Evolutionary conservation across 106 monocot genomes (phyloP).

Genomic region (Triglochin maritima): DNA sequence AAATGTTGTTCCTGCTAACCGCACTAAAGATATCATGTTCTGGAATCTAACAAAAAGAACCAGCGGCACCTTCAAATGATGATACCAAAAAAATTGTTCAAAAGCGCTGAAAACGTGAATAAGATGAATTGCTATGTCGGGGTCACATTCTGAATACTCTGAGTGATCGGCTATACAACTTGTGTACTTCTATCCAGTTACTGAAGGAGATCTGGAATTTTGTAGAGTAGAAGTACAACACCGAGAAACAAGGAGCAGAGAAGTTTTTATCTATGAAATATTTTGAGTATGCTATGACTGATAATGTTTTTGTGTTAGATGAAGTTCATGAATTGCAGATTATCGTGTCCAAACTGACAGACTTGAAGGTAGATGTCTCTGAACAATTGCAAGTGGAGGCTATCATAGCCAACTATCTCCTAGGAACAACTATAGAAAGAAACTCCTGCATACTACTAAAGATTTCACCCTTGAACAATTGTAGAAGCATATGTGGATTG

Average conservation of each 20-base stretch:
- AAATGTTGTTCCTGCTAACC: background rate
- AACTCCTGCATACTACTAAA: too few species aligned
- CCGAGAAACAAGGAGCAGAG: background rate
- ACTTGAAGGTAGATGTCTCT: background rate
- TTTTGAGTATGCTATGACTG: background rate
- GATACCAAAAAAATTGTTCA: too few species aligned
- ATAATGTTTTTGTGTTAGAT: background rate
- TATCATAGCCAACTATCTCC: too few species aligned
- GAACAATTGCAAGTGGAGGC: background rate
- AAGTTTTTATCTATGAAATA: background rate
- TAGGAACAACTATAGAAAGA: too few species aligned
- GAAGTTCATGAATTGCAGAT: background rate
- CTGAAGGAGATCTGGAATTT: background rate
- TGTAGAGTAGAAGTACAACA: background rate
- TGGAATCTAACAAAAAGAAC: background rate
- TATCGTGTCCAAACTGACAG: background rate
- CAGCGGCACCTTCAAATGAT: too few species aligned
- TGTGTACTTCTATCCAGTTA: background rate
- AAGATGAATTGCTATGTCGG: background rate
- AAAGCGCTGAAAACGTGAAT: background rate
- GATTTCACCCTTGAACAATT: too few species aligned
- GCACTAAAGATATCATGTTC: background rate
- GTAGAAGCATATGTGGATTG: too few species aligned
- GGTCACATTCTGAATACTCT: background rate
- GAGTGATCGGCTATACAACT: background rate